Evolutionary conservation across 2,329 filamentous ascomycete genomes (phyloP).

Genomic region (Hymenoscyphus salicellus): DNA sequence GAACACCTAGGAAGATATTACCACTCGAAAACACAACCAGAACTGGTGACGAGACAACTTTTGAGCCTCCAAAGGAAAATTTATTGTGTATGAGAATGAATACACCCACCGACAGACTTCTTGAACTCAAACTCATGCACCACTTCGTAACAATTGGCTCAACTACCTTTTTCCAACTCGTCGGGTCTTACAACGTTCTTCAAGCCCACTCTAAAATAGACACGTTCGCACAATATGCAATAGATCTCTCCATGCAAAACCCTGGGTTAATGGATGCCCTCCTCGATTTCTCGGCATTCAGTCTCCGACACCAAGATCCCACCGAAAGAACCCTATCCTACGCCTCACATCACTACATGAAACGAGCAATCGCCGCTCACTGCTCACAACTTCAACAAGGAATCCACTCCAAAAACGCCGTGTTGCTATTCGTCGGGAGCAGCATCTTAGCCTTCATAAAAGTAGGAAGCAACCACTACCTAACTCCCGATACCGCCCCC

Average conservation of each 20-base stretch:
- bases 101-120: slow-evolving; percentile 20
- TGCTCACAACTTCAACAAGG: slow-evolving; percentile 52
- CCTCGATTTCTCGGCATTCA: slow-evolving; percentile 58
- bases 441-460: slow-evolving; percentile 49
- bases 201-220: neutral
- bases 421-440: slow-evolving; percentile 57
- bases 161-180: slow-evolving; percentile 51
- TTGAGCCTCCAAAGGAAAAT: neutral
- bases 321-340: slow-evolving; percentile 54
- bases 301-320: slow-evolving; percentile 53
- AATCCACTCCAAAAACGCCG: slow-evolving; percentile 56
- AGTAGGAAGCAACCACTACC: neutral
- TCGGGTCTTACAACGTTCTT: neutral
- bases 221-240: neutral
- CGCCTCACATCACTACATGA: slow-evolving; percentile 60
- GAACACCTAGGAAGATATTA: neutral
- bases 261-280: slow-evolving; percentile 57
- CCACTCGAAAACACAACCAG: neutral
- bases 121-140: slow-evolving; percentile 60
- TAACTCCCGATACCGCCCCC: neutral
- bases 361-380: slow-evolving; percentile 58
- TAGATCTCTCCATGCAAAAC: slow-evolving; percentile 30
- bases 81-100: neutral
- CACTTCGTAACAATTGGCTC: slow-evolving; percentile 59
- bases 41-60: neutral